Evolutionary conservation across 495 filamentous ascomycete species (phyloP), one percentile per base, ranked within the genome.

Genomic region (Penicillium alfredii): DNA sequence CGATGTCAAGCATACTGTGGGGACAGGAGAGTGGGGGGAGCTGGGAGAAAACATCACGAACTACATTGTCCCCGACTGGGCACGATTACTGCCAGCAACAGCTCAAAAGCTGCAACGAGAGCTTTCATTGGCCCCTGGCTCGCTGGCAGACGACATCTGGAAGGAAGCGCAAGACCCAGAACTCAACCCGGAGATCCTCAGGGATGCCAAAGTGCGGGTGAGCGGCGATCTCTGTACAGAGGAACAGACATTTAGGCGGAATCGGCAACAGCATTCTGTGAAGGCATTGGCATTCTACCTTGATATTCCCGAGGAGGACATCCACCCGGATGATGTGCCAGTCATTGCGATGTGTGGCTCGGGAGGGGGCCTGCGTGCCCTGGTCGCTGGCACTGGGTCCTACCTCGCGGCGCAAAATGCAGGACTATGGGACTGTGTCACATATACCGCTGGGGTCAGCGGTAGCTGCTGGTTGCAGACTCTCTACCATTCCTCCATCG

Each of bases 381-480:
- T 98, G 31, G 86, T 96, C 6, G 90, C 92, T 9, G 88, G 92
- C 0, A 76, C 86, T 0, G 85, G 88, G 8, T 94, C 86, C 1
- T 84, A 86, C 35, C 63, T 89, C 9, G 84, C 85, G 19, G 72
- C 87, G 4, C 72, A 83, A 16, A 85, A 94, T 58, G 79, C 81
- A 30, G 92, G 92, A 0, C 67, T 98, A 0, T 94, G 92, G 56
- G 87, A 95, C 55, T 95, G 89, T 56, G 74, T 83, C 0, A 98
- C 88, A 0, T 98, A 98, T 51, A 89, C 87, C 1, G 86, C 92
- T 15, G 92, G 92, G 6, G 92, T 98, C 10, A 90, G 84, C 51
- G 92, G 92, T 3, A 92, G 85, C 45, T 96, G 92, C 56, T 98
- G 92, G 92, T 65, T 96, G 19, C 89, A 96, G 58, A 72, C 86